Percentiles rank a stretch among this genome's conserved stretches.
These are phyloP conservation scores for Penicillium sp. DNA, from an alignment of 2,329 filamentous ascomycete genomes.

Conservation along the genomic window DNA sequence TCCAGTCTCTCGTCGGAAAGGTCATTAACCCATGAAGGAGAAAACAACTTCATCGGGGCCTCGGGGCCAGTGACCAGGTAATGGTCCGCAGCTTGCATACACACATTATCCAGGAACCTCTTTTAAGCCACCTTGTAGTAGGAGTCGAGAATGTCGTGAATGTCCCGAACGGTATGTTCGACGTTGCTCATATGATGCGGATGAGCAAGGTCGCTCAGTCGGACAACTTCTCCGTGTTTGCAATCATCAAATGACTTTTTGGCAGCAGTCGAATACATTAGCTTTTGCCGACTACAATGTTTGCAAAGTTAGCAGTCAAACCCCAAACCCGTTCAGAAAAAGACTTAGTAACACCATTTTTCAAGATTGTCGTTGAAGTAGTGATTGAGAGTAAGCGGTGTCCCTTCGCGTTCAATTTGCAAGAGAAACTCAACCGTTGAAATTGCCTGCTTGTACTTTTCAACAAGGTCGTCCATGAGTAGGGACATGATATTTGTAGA, in stretches of 20 bases:
- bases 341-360: constrained; percentile 16
- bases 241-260: not conserved
- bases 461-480: constrained; percentile 47
- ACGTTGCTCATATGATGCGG: constrained; percentile 14
- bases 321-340: not conserved
- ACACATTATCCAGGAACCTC: constrained; percentile 63
- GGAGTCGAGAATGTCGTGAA: constrained; percentile 59
- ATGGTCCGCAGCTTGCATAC: constrained; percentile 56
- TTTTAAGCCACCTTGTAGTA: constrained; percentile 62
- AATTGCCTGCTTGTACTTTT: constrained; percentile 28
- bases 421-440: constrained; percentile 37
- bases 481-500: constrained; percentile 41
- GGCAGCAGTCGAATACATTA: not conserved
- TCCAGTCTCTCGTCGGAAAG: constrained; percentile 52
- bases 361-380: constrained; percentile 51
- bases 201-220: not conserved
- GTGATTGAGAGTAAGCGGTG: constrained; percentile 50
- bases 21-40: constrained; percentile 49
- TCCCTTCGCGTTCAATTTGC: constrained; percentile 48
- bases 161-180: constrained; percentile 41
- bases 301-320: not conserved
- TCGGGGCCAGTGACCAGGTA: constrained; percentile 50
- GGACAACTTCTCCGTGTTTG: not conserved
- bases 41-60: constrained; percentile 55
- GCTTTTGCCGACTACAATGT: not conserved